Conservation (phyloP, 495 filamentous ascomycete genomes). For the Bryoglossum gracile region DNA sequence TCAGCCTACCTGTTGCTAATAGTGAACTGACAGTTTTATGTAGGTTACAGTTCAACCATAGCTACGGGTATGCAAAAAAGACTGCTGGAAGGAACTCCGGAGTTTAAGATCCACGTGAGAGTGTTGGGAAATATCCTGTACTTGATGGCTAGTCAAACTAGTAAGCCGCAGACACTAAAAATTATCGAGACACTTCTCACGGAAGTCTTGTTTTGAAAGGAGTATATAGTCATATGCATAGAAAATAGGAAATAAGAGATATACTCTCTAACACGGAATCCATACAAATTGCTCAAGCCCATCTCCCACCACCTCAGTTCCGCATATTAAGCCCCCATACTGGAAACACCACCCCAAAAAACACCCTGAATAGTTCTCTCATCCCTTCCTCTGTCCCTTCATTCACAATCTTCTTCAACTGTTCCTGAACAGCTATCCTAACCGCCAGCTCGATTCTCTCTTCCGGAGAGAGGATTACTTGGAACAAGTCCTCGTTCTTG, state of each 20-base stretch:
- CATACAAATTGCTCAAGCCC: too few relatives aligned
- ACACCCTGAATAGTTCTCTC: too few relatives aligned
- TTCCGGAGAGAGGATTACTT: neutral
- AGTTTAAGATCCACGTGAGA: slow-evolving; percentile 55
- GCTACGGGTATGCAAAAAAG: slow-evolving; percentile 51
- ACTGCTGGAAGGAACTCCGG: slow-evolving; percentile 32
- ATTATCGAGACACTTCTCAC: slow-evolving; percentile 35
- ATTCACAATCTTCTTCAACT: too few relatives aligned
- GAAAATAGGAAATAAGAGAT: too few relatives aligned
- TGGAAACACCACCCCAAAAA: too few relatives aligned
- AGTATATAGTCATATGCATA: too few relatives aligned
- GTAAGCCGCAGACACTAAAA: slow-evolving; percentile 40
- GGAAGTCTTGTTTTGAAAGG: slow-evolving; percentile 1
- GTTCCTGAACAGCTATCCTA: neutral
- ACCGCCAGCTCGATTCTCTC: neutral
- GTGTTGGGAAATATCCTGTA: slow-evolving; percentile 73
- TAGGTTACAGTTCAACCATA: slow-evolving; percentile 62
- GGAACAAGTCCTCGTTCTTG: neutral
- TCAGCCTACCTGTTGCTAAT: neutral
- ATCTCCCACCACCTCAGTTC: too few relatives aligned
- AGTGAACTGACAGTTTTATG: slow-evolving; percentile 8
- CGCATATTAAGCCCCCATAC: too few relatives aligned
- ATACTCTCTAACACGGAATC: too few relatives aligned
- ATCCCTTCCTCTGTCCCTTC: too few relatives aligned
- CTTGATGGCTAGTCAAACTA: slow-evolving; percentile 64